Evolutionary conservation across 768 basidiomycete species (phyloP).

Genomic region (Cystofilobasidium macerans): DNA sequence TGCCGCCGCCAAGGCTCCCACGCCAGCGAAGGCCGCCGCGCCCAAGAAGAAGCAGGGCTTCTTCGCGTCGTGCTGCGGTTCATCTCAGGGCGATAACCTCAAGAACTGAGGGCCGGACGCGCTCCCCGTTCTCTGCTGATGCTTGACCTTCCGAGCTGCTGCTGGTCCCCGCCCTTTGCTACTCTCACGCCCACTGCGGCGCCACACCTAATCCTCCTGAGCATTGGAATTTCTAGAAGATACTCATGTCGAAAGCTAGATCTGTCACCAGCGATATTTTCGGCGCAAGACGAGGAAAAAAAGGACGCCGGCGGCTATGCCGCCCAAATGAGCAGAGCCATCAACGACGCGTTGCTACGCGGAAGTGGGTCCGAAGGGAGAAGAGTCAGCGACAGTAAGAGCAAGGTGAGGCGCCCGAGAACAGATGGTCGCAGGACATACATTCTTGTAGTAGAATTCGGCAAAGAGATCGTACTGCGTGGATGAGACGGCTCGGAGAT

Average conservation of each 20-base stretch:
- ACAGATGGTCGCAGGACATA: not conserved
- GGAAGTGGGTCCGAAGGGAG: not conserved
- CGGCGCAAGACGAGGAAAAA: not conserved
- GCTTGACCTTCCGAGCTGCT: no score
- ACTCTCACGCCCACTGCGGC: no score
- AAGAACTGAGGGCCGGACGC: slow-evolving; percentile 10
- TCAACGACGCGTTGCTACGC: not conserved
- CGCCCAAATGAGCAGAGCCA: not conserved
- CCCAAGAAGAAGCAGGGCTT: slow-evolving; percentile 17
- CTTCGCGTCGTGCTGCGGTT: slow-evolving; percentile 23
- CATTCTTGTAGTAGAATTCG: not conserved
- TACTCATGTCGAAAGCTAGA: no score
- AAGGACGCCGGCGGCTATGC: not conserved
- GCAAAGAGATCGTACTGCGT: slow-evolving; percentile 2
- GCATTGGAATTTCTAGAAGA: no score
- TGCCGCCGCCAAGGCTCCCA: not conserved
- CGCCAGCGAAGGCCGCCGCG: not conserved
- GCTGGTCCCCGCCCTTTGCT: no score
- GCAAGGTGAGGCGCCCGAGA: not conserved
- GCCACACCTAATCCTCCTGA: no score
- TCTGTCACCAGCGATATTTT: no score
- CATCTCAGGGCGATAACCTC: slow-evolving; percentile 3
- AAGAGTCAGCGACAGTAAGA: not conserved
- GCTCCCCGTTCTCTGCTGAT: no score
- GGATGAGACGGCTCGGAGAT: not conserved